Conservation (phyloP, 1,284 basidiomycete genomes). For the Melampsora larici-populina region DNA sequence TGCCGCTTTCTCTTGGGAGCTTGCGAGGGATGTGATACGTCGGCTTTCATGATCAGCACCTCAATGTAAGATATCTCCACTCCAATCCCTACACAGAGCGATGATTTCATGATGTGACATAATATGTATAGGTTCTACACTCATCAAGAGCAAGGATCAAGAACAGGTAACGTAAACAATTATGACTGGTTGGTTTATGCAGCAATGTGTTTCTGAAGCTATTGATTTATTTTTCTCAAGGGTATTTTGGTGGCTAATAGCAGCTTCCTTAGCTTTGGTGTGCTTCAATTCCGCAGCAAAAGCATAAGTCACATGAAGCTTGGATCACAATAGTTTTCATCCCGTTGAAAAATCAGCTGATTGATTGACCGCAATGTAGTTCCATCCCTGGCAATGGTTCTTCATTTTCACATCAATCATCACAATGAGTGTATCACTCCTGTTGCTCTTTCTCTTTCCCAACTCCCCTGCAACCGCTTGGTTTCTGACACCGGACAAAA, state of each 20-base stretch:
- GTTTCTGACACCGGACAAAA: constrained; percentile 65
- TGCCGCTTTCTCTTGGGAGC: constrained; percentile 7
- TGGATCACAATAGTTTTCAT: too few relatives aligned
- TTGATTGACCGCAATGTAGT: not conserved
- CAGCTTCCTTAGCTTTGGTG: too few relatives aligned
- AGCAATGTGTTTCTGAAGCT: too few relatives aligned
- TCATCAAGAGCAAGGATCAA: not conserved
- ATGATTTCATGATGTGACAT: not conserved
- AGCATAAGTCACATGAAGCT: too few relatives aligned
- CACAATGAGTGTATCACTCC: not conserved
- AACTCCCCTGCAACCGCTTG: constrained; percentile 62
- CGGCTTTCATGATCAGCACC: not conserved
- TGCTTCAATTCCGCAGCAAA: too few relatives aligned
- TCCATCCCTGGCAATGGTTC: not conserved
- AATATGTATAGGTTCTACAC: not conserved
- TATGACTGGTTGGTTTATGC: too few relatives aligned
- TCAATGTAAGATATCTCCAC: not conserved
- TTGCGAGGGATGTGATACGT: not conserved
- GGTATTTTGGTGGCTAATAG: too few relatives aligned
- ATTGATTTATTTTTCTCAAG: too few relatives aligned
- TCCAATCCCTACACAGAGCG: too few relatives aligned
- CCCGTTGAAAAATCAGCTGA: too few relatives aligned
- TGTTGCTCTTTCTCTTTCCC: not conserved
- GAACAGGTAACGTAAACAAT: not conserved
- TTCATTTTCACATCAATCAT: not conserved